These are phyloP conservation scores for Trypanosoma boissoni DNA, from an alignment of 208 protist species.

Conservation along the genomic window DNA sequence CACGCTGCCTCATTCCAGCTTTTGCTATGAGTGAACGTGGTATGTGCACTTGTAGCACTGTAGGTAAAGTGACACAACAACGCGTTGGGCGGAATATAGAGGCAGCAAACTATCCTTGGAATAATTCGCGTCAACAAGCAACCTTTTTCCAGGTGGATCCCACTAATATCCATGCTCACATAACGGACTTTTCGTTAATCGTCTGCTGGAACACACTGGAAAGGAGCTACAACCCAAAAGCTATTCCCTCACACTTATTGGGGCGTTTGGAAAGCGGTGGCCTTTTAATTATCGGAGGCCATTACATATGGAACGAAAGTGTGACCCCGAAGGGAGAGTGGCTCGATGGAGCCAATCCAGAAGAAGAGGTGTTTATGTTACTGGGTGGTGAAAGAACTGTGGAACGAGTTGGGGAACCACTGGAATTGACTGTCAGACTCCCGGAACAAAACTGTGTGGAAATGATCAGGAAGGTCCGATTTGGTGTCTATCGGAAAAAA, in stretches of 20 bases:
- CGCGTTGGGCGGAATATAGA: conserved; percentile 35
- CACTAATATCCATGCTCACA: conserved; percentile 82
- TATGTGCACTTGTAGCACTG: conserved; percentile 66
- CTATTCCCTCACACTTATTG: conserved; percentile 71
- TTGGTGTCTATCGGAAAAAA: conserved; percentile 70
- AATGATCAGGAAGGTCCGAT: conserved; percentile 39
- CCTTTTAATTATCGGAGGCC: conserved; percentile 70
- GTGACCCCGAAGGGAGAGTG: conserved; percentile 34
- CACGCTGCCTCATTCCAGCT: conserved; percentile 76
- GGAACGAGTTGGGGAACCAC: conserved; percentile 54
- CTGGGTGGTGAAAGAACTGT: conserved; percentile 55
- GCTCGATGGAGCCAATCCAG: conserved; percentile 21
- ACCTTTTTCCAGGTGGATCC: conserved; percentile 89
- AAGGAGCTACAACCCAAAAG: conserved; percentile 70
- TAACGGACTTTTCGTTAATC: conserved; percentile 75
- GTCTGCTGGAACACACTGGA: conserved; percentile 89
- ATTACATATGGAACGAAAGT: conserved; percentile 46
- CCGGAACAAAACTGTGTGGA: conserved; percentile 36
- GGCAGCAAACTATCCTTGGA: conserved; percentile 45
- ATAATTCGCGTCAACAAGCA: conserved; percentile 54
- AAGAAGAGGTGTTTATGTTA: conserved; percentile 58
- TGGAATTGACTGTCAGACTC: conserved; percentile 62
- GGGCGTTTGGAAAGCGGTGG: conserved; percentile 55
- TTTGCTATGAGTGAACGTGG: conserved; percentile 85
- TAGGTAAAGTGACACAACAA: conserved; percentile 23